These are phyloP conservation scores for Zygosaccharomyces bisporus DNA, from an alignment of 805 yeast species.

Conservation along the genomic window DNA sequence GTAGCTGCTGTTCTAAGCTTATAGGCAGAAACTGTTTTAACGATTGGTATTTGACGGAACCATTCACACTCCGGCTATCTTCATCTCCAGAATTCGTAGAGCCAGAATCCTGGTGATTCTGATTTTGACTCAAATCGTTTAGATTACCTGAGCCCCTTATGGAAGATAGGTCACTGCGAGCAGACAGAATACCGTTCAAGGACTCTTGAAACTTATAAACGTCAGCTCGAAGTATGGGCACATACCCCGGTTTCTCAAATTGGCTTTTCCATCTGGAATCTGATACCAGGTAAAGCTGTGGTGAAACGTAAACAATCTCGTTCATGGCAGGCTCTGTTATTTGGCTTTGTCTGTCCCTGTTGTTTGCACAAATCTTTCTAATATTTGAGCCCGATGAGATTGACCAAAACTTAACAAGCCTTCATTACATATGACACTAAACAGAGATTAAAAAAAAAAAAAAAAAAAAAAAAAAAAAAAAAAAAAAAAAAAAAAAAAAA, in stretches of 20 bases:
- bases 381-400: slow-evolving; percentile 1
- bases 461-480: background rate
- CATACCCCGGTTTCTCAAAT: slow-evolving; percentile 23
- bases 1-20: slow-evolving; percentile 26
- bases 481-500: too few species aligned
- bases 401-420: slow-evolving; percentile 1
- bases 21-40: slow-evolving; percentile 29
- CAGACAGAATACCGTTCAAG: slow-evolving; percentile 4
- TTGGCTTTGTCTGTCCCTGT: background rate
- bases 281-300: slow-evolving; percentile 24
- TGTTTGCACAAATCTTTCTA: background rate
- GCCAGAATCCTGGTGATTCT: background rate
- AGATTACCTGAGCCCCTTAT: background rate
- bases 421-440: background rate
- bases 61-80: background rate
- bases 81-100: background rate
- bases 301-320: slow-evolving; percentile 29
- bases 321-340: slow-evolving; percentile 16
- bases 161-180: background rate
- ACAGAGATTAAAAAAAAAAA: background rate
- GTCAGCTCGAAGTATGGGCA: slow-evolving; percentile 29
- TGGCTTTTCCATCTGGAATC: slow-evolving; percentile 25
- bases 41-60: slow-evolving; percentile 13
- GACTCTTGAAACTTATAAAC: slow-evolving; percentile 20
- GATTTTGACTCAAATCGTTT: background rate